These are phyloP conservation scores for Fonsecaea monophora DNA, from an alignment of 2,329 filamentous ascomycete species.

Conservation along the genomic window DNA sequence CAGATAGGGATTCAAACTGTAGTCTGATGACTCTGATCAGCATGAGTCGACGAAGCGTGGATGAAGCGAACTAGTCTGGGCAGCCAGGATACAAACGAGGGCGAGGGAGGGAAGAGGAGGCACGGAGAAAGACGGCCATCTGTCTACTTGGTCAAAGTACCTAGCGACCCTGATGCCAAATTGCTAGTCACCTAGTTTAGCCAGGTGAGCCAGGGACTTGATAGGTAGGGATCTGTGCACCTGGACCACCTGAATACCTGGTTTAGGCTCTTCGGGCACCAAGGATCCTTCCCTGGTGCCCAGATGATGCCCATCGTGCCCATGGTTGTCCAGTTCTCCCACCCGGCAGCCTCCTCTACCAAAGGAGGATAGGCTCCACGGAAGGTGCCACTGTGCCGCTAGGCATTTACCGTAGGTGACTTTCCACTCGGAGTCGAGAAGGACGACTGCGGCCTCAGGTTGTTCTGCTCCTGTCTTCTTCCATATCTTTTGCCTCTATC, in stretches of 20 bases:
- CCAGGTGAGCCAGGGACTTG: not conserved
- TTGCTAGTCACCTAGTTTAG: too few relatives aligned
- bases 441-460: not conserved
- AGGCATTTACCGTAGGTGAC: not conserved
- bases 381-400: not conserved
- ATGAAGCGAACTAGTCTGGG: not conserved
- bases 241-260: not conserved
- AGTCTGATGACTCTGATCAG: not conserved
- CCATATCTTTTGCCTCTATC: not conserved
- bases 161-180: too few relatives aligned
- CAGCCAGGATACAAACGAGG: not conserved
- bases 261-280: constrained; percentile 3
- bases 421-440: constrained; percentile 1
- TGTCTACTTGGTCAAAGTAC: not conserved
- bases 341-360: not conserved
- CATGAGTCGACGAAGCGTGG: not conserved
- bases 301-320: too few relatives aligned
- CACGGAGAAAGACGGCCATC: not conserved
- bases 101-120: not conserved
- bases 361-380: not conserved
- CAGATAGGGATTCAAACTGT: not conserved
- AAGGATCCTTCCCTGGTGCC: not conserved
- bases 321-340: not conserved
- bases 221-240: not conserved
- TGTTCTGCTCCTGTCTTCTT: not conserved